Conservation (phyloP, 495 filamentous ascomycete genomes). For the Annulohypoxylon moriforme region DNA sequence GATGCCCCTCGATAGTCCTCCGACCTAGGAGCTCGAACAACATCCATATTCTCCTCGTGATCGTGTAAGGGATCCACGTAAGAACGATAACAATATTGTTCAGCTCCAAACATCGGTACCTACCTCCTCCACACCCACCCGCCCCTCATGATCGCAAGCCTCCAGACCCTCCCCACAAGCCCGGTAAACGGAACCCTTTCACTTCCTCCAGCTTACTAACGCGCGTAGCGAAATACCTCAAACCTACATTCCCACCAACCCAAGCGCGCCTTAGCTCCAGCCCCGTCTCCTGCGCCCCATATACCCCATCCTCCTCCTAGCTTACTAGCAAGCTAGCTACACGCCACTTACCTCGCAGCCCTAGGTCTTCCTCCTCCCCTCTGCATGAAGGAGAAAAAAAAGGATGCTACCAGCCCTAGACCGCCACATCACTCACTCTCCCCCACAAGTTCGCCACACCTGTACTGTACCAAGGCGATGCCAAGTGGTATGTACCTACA, state of each 20-base stretch:
- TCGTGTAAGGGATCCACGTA: not conserved
- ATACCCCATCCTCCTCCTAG: not conserved
- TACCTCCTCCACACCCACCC: not conserved
- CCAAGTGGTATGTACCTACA: conserved; percentile 7
- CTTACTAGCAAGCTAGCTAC: not conserved
- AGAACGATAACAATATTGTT: not conserved
- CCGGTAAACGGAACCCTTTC: not conserved
- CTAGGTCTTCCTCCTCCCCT: not conserved
- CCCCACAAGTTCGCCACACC: not conserved
- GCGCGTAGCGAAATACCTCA: not conserved
- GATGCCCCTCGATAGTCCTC: not conserved
- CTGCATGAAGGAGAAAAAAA: not conserved
- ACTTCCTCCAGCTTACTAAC: not conserved
- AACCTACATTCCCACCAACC: not conserved
- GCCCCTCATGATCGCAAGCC: not conserved
- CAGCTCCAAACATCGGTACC: not conserved
- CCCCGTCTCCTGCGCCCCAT: not conserved
- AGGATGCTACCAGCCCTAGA: not conserved
- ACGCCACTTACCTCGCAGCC: not conserved
- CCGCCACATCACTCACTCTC: not conserved
- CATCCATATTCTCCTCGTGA: not conserved
- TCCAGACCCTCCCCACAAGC: not conserved
- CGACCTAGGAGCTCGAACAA: not conserved
- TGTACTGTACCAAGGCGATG: not conserved
- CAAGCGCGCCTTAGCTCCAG: not conserved